Evolutionary conservation across 1,139 yeast genomes (phyloP), one percentile per base, ranked within the genome.

Genomic region (Lodderomyces elongisporus): DNA sequence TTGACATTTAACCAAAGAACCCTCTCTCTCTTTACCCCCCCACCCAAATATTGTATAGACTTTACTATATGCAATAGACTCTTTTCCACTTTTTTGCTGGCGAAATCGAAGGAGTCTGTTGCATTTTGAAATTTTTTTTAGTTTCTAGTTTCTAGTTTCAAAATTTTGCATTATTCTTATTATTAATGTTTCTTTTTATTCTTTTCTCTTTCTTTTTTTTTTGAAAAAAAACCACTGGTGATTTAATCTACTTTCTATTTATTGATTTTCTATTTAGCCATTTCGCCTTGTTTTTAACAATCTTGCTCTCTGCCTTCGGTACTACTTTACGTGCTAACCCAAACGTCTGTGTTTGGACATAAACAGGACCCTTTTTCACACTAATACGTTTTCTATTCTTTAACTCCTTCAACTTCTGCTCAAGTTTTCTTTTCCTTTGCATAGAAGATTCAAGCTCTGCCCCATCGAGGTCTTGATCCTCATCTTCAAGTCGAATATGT

Each of bases 191-290:
- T 24, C 7, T 24, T 13, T 6, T 9, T 12, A 10, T 24, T n/a
- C 27, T 10, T 24, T 24, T 24, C 17, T 12, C 9, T 6, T 15
- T 15, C 12, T 17, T 14, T 20, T 20, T 20, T 20, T 20, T 20
- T 20, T 20, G 9, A 20, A 20, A 20, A 20, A 20, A 20, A 20
- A 10, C 9, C 9, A 10, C 22, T 8, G 7, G 9, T 10, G 9
- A 20, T 20, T 20, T 20, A n/a, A n/a, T 20, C 14, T 24, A 67
- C 43, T 57, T 66, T 41, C 56, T 62, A 33, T 59, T 53, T 35
- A 78, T 53, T 14, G 77, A 59, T 45, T 69, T 76, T 51, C 87
- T 69, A 44, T 67, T 70, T 43, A 79, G 57, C 85, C 85, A 79
- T 46, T 72, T 71, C 34, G 71, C 73, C 49, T 66, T 74, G 20